Evolutionary conservation across 345 rosid species (phyloP).

Genomic region (Microthlaspi erraticum): DNA sequence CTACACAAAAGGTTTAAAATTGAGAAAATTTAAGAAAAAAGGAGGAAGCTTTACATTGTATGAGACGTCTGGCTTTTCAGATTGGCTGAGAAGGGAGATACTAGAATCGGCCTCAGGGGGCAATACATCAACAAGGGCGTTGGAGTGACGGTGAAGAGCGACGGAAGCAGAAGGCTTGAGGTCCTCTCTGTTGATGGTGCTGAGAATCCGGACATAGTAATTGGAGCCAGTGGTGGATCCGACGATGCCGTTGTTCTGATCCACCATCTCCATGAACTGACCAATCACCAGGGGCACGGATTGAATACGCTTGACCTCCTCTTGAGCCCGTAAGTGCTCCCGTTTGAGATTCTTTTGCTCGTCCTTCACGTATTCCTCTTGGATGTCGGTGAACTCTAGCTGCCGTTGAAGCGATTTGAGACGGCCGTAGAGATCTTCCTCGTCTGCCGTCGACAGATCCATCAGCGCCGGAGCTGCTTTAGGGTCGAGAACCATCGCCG

Average conservation of each 20-base stretch:
- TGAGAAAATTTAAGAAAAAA: too few species aligned
- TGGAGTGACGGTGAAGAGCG: constrained; percentile 96
- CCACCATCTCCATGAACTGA: constrained; percentile 99
- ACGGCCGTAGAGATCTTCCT: constrained; percentile 87
- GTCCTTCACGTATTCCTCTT: constrained; percentile 95
- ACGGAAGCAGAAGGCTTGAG: constrained; percentile 98
- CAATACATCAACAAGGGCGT: constrained; percentile 94
- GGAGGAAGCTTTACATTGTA: constrained; percentile 62
- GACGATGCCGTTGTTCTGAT: constrained; percentile 96
- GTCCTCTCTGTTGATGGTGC: constrained; percentile 90
- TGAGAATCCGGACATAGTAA: constrained; percentile 89
- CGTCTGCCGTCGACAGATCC: constrained; percentile 50
- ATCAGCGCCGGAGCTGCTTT: constrained; percentile 44
- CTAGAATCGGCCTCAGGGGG: constrained; percentile 99
- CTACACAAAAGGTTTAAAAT: neutral
- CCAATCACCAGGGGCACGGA: constrained; percentile 96
- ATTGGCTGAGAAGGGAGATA: constrained; percentile 92
- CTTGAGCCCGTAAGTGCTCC: constrained; percentile 91
- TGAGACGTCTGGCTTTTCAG: constrained; percentile 97
- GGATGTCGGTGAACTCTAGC: constrained; percentile 88
- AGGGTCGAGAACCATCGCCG: constrained; percentile 67
- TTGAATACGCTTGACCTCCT: constrained; percentile 96
- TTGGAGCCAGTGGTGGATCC: constrained; percentile 99
- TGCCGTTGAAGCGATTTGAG: constrained; percentile 81
- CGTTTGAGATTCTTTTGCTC: constrained; percentile 95